Percentiles rank a stretch among this genome's conserved stretches.
These are phyloP conservation scores for Populus hybrid DNA, from an alignment of 441 rosid genomes.

Conservation along the genomic window DNA sequence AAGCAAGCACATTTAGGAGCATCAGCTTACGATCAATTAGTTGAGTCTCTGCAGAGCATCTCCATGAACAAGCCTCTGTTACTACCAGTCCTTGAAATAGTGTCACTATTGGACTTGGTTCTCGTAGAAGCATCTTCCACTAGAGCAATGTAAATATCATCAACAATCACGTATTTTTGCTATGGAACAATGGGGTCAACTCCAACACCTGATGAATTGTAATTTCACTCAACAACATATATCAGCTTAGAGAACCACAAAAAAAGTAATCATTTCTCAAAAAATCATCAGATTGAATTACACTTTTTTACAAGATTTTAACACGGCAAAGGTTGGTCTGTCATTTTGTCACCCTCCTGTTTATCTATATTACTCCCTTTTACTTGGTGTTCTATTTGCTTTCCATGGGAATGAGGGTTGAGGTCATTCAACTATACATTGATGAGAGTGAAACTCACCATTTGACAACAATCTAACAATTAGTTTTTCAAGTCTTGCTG, in stretches of 20 bases:
- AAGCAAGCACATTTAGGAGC: background rate
- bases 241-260: background rate
- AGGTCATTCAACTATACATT: conserved; percentile 56
- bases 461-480: conserved; percentile 54
- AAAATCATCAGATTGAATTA: background rate
- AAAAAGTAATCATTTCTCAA: background rate
- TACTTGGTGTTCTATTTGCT: background rate
- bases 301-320: conserved; percentile 9
- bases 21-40: background rate
- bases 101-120: background rate
- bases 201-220: background rate
- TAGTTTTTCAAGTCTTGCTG: conserved; percentile 67
- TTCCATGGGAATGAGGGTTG: background rate
- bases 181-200: background rate
- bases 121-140: background rate
- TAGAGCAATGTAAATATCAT: background rate
- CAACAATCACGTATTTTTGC: conserved; percentile 1
- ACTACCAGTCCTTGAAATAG: too few species aligned
- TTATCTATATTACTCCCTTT: background rate
- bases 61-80: background rate
- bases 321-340: background rate
- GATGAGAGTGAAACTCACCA: conserved; percentile 50
- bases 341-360: background rate
- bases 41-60: background rate
- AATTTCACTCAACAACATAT: conserved; percentile 18